These are phyloP conservation scores for Morella rubra DNA, from an alignment of 306 rosid genomes.

Conservation along the genomic window DNA sequence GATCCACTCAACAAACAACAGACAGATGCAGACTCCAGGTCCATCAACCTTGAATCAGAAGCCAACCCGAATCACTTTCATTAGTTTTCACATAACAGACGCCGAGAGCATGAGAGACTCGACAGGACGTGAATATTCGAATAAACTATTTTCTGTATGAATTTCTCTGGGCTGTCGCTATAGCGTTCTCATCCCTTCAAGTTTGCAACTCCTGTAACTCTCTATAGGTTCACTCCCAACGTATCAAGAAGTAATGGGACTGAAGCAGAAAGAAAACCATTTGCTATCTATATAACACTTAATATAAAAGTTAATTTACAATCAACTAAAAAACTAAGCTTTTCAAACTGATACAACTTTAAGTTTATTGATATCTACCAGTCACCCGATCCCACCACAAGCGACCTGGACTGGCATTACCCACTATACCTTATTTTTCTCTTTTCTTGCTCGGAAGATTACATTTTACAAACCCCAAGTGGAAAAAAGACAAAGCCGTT, in stretches of 20 bases:
- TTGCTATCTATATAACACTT: slow-evolving; percentile 30
- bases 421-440: slow-evolving; percentile 22
- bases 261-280: background rate
- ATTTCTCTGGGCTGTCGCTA: too few relatives aligned
- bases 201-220: background rate
- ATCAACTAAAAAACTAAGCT: slow-evolving; percentile 41
- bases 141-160: too few relatives aligned
- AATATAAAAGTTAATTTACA: slow-evolving; percentile 57
- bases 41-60: slow-evolving; percentile 1
- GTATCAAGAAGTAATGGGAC: background rate
- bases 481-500: slow-evolving; percentile 16
- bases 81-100: background rate
- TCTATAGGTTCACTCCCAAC: background rate
- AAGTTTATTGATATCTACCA: slow-evolving; percentile 75
- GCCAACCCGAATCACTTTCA: background rate
- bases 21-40: background rate
- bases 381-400: slow-evolving; percentile 69
- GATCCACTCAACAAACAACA: slow-evolving; percentile 2
- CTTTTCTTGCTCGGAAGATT: slow-evolving; percentile 27
- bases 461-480: slow-evolving; percentile 45
- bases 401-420: slow-evolving; percentile 95
- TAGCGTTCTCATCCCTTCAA: background rate
- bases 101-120: background rate
- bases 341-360: slow-evolving; percentile 30
- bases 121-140: background rate